Evolutionary conservation across 1,139 yeast species (phyloP).

Genomic region (Taphrina deformans): DNA sequence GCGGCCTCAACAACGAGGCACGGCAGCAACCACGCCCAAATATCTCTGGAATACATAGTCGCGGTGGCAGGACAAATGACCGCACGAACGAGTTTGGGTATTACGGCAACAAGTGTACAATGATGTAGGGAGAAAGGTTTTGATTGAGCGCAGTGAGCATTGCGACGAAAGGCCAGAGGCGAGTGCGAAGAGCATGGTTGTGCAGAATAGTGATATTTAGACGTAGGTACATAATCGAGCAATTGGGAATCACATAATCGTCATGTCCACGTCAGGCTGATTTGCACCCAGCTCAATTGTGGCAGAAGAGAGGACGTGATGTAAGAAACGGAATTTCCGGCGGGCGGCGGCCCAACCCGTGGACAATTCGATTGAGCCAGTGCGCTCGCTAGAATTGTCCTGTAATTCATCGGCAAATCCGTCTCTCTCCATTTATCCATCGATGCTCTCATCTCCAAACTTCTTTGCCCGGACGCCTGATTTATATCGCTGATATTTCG

Average conservation of each 20-base stretch:
- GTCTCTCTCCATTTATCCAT: neutral
- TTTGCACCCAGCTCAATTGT: too few species aligned
- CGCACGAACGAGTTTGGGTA: constrained; percentile 10
- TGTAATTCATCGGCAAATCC: neutral
- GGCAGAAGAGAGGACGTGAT: too few species aligned
- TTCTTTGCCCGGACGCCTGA: too few species aligned
- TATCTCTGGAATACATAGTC: neutral
- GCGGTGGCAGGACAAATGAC: neutral
- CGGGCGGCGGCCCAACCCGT: too few species aligned
- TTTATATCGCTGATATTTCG: too few species aligned
- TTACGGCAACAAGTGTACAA: constrained; percentile 8
- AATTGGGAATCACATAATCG: too few species aligned
- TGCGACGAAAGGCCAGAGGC: neutral
- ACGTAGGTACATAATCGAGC: too few species aligned
- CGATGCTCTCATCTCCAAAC: neutral
- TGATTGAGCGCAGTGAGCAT: neutral
- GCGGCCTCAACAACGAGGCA: neutral
- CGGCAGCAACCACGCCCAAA: neutral
- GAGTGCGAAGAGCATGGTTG: neutral
- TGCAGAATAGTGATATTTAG: too few species aligned
- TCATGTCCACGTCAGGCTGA: too few species aligned
- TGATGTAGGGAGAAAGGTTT: neutral
- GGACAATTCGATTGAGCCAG: too few species aligned
- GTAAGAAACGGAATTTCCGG: too few species aligned
- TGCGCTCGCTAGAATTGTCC: neutral